Percentiles rank a stretch among this genome's conserved stretches.
Evolutionary conservation across 306 rosid species (phyloP).

Genomic region (Cucurbita pepo): DNA sequence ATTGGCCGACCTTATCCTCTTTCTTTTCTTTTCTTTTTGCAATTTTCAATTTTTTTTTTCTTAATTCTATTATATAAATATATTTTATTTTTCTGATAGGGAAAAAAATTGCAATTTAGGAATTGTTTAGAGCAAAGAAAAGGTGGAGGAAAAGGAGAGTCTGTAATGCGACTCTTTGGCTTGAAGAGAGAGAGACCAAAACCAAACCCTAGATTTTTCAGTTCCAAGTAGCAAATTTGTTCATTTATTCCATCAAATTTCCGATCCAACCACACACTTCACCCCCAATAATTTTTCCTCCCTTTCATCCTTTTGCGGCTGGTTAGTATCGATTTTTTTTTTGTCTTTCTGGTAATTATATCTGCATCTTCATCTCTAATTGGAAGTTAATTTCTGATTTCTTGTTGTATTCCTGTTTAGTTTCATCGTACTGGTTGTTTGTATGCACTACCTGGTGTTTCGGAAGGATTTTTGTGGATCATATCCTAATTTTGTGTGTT

Average conservation of each 20-base stretch:
- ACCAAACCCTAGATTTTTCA: constrained; percentile 36
- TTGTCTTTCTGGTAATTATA: neutral
- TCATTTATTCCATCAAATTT: neutral
- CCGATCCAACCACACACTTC: constrained; percentile 13
- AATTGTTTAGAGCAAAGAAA: constrained; percentile 11
- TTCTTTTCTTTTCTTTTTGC: neutral
- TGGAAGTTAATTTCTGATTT: neutral
- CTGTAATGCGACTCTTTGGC: constrained; percentile 15
- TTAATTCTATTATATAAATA: neutral
- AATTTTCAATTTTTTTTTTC: neutral
- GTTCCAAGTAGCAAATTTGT: neutral
- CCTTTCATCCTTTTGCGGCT: neutral
- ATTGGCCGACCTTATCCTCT: constrained; percentile 47
- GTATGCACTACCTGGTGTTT: neutral
- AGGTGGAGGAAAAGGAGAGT: constrained; percentile 10
- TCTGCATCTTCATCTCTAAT: neutral
- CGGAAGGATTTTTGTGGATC: neutral
- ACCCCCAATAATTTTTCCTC: neutral
- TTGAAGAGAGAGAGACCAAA: constrained; percentile 1
- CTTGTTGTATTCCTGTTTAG: neutral
- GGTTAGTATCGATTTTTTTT: constrained; percentile 1
- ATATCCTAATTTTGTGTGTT: constrained; percentile 3
- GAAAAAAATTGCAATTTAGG: constrained; percentile 16
- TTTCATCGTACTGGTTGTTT: neutral
- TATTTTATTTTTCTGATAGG: constrained; percentile 9